Percentiles rank a stretch among this genome's conserved stretches.
phyloP scores from a whole-genome alignment of 495 filamentous ascomycete species.

The Daldinia concentrica region DNA sequence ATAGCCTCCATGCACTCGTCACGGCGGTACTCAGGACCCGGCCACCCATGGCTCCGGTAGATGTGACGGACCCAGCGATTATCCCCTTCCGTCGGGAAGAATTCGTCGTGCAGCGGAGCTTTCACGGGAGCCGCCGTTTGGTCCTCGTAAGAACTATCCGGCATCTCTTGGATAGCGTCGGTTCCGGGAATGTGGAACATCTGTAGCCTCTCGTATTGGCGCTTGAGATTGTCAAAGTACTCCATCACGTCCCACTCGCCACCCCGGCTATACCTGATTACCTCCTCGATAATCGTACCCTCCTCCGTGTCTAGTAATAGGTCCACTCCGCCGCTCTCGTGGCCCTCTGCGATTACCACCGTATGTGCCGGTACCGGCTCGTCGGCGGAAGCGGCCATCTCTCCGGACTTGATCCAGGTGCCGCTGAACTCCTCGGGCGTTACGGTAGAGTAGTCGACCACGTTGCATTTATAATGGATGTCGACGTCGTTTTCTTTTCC shows the following conservation, averaged over 20 bases:
- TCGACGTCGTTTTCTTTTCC: not conserved
- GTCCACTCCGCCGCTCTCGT: not conserved
- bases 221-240: not conserved
- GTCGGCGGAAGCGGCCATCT: not conserved
- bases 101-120: not conserved
- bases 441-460: not conserved
- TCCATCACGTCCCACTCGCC: not conserved
- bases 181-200: not conserved
- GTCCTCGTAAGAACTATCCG: not conserved
- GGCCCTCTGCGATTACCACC: not conserved
- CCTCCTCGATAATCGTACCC: not conserved
- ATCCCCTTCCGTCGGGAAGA: not conserved
- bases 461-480: not conserved
- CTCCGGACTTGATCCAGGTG: not conserved
- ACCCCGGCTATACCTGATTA: not conserved
- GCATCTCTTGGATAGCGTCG: not conserved
- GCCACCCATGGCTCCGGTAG: not conserved
- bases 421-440: not conserved
- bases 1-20: conserved; percentile 4
- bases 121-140: not conserved
- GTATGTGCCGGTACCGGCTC: not conserved
- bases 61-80: not conserved
- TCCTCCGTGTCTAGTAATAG: not conserved
- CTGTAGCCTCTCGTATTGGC: not conserved
- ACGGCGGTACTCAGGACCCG: not conserved